Evolutionary conservation across 495 filamentous ascomycete genomes (phyloP), one percentile per base, ranked within the genome.

Genomic region (Hypoxylon rickii): DNA sequence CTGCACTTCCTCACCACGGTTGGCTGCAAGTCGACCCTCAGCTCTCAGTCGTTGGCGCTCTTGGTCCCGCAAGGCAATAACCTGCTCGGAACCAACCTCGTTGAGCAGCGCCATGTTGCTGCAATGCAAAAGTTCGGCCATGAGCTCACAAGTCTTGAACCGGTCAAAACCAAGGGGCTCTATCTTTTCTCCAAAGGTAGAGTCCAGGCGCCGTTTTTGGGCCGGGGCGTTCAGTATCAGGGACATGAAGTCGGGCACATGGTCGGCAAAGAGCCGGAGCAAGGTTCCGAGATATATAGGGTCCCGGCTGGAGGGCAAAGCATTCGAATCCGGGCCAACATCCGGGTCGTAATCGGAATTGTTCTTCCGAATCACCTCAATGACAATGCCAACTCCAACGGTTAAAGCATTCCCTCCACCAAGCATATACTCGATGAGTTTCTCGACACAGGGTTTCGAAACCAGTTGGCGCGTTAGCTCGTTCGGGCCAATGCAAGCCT

Each of bases 281-380:
- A 97, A 77, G 17, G 86, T 90, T 11, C 94, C 94, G 4, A 99
- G 87, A 62, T 97, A 99, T 48, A 99, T 99, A 3, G 94, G 95
- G 65, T 99, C 94, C 41, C 89, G 87, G 58, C 84, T 87, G 8
- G 89, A 89, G 2, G 92, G 91, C 44, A 83, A 72, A 7, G 88
- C 81, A 53, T 91, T 87, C 29, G 89, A 84, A 40, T 89, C 87
- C 39, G 86, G 78, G 37, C 89, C 81, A 56, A 89, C 86, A 58
- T 97, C 95, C 2, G 92, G 88, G 61, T 99, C 94, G 65, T 99
- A 99, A 70, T 99, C 94, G 0, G 95, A 97, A 66, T 99, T 99
- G 65, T 99, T 99, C 75, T 99, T 99, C 42, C 94, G 83, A 64
- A 99, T 99, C 20, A 99, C 94, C 70, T 99, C 94, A 58, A 99